Conservation (phyloP, 2,329 filamentous ascomycete genomes). For the Myotisia sp. region DNA sequence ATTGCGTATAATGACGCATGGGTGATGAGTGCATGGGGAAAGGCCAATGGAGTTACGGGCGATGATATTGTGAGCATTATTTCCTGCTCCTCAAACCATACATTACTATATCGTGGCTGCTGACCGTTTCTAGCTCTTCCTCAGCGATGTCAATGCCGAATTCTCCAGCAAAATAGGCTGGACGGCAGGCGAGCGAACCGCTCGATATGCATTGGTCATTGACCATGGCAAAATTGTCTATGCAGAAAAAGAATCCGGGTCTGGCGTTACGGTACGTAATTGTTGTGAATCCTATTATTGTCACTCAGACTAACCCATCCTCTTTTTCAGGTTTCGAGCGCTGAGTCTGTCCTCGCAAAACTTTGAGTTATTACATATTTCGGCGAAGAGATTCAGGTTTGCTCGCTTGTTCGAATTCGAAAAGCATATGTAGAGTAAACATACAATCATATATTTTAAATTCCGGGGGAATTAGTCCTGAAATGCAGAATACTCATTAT, state of each 20-base stretch:
- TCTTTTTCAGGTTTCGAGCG: slow-evolving; percentile 24
- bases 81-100: background rate
- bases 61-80: slow-evolving; percentile 46
- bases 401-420: too few species aligned
- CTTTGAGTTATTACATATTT: slow-evolving; percentile 18
- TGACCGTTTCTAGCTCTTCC: slow-evolving; percentile 46
- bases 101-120: background rate
- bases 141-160: slow-evolving; percentile 55
- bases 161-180: slow-evolving; percentile 71
- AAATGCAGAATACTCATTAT: too few species aligned
- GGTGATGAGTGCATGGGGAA: slow-evolving; percentile 82
- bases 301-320: background rate
- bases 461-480: too few species aligned
- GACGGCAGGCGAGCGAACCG: slow-evolving; percentile 59
- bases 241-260: slow-evolving; percentile 52
- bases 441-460: too few species aligned
- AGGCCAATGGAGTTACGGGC: slow-evolving; percentile 65
- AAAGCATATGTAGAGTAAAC: too few species aligned
- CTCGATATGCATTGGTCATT: slow-evolving; percentile 64
- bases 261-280: slow-evolving; percentile 15
- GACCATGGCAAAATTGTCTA: slow-evolving; percentile 75
- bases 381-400: too few species aligned
- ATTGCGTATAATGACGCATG: slow-evolving; percentile 74
- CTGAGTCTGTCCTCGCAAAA: slow-evolving; percentile 25
- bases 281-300: background rate